These are phyloP conservation scores for Corylus heterophylla DNA, from an alignment of 306 rosid genomes.

Conservation along the genomic window DNA sequence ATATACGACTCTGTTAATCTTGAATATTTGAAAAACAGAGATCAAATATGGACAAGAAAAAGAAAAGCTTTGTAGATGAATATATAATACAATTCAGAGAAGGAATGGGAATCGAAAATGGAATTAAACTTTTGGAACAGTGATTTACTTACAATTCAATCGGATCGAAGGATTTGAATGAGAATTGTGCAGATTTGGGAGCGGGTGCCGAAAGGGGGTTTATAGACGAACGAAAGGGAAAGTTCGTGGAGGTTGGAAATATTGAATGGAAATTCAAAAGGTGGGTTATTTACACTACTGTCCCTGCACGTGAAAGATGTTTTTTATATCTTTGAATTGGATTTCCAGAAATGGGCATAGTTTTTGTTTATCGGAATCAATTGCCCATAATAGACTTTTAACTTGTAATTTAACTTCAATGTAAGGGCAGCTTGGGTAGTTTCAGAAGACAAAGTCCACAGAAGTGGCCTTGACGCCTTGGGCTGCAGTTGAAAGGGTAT, in stretches of 20 bases:
- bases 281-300: slow-evolving; percentile 23
- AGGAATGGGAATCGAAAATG: not conserved
- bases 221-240: slow-evolving; percentile 30
- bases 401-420: too few relatives aligned
- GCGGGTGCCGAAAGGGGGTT: not conserved
- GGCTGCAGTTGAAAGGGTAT: slow-evolving; percentile 3
- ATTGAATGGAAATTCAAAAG: not conserved
- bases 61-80: slow-evolving; percentile 4
- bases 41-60: not conserved
- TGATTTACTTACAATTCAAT: slow-evolving; percentile 49
- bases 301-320: slow-evolving; percentile 36
- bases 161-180: slow-evolving; percentile 29
- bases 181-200: slow-evolving; percentile 1
- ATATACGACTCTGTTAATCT: slow-evolving; percentile 25
- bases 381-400: not conserved
- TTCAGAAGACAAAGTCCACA: not conserved
- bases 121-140: slow-evolving; percentile 3
- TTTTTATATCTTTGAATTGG: not conserved
- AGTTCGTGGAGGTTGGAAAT: slow-evolving; percentile 25
- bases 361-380: not conserved
- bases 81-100: not conserved
- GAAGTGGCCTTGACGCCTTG: not conserved
- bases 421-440: not conserved
- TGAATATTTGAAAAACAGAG: slow-evolving; percentile 31
- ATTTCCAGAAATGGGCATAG: slow-evolving; percentile 26